phyloP scores from a whole-genome alignment of 495 filamentous ascomycete species.

The Aspergillus ostianus region DNA sequence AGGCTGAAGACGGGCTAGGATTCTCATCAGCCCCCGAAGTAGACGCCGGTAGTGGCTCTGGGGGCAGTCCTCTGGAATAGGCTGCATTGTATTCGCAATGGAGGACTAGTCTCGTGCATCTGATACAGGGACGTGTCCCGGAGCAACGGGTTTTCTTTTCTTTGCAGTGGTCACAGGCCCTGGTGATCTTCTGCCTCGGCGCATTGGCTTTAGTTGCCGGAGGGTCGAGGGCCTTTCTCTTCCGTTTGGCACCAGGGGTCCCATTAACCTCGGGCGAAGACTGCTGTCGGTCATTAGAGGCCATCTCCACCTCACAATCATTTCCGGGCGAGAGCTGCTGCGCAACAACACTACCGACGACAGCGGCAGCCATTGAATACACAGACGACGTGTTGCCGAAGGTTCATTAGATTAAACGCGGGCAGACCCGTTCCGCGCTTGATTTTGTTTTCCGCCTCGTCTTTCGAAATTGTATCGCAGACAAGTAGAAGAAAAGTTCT shows the following conservation, averaged over 20 bases:
- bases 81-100: conserved; percentile 44
- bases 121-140: conserved; percentile 43
- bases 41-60: conserved; percentile 36
- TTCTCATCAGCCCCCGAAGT: conserved; percentile 15
- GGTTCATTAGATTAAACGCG: neutral
- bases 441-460: neutral
- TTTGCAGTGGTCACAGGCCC: conserved; percentile 50
- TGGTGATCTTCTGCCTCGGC: conserved; percentile 43
- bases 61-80: conserved; percentile 45
- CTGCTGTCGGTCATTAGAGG: neutral
- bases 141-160: conserved; percentile 47
- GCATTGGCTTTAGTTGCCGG: conserved; percentile 21
- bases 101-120: conserved; percentile 40
- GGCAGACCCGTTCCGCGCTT: neutral
- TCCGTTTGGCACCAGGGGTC: conserved; percentile 16
- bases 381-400: neutral
- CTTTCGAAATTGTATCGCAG: neutral
- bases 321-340: conserved; percentile 18
- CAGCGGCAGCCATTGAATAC: conserved; percentile 20
- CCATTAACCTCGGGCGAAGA: neutral
- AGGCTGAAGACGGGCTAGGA: conserved; percentile 3
- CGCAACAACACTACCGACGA: conserved; percentile 18
- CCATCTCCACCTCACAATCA: neutral
- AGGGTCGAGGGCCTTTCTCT: conserved; percentile 34
- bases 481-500: neutral